Evolutionary conservation across 495 filamentous ascomycete genomes (phyloP), one percentile per base, ranked within the genome.

Genomic region (Hypoxylon fuscum): DNA sequence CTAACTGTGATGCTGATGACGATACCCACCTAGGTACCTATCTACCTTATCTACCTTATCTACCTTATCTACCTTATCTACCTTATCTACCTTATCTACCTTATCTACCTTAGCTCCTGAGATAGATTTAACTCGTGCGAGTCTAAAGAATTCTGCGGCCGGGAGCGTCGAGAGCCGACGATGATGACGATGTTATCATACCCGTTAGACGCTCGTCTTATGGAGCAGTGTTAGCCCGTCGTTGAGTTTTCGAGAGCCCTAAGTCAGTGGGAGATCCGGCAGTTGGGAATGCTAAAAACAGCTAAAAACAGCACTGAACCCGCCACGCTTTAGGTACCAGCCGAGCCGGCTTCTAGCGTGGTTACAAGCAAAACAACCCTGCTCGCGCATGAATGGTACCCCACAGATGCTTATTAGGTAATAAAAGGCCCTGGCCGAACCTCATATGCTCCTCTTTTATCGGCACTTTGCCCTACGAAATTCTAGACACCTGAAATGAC

Each of bases 401-500:
- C 46, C 45, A 48, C 46, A 34, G n/a, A n/a, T n/a, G 25, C 4
- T 15, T 32, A 51, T 62, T 49, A 55, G 22, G 45, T 44, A 56
- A 45, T 21, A 15, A 37, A n/a, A 34, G 42, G 43, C 11, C 35
- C 5, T 21, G 14, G 14, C 12, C 27, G 37, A 43, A 43, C 15
- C 31, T 55, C 45, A 62, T 62, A 4, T 50, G n/a, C n/a, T 44
- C 42, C 20, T 60, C 22, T 8, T 22, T 41, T 11, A 4, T 9
- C 29, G n/a, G n/a, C 32, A 18, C 14, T 29, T 20, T 11, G 9
- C 9, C 11, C 7, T 31, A 20, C 37, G 29, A 25, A 15, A 37
- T 27, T 37, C 18, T 22, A 29, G n/a, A 55, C 43, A 55, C 17
- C 11, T 43, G 50, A 55, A 18, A 62, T 62, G 50, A 62, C 58